Base-by-base conservation (phyloP, 192 early-diverging fungal genomes). In the Coemansia sp. region DNA sequence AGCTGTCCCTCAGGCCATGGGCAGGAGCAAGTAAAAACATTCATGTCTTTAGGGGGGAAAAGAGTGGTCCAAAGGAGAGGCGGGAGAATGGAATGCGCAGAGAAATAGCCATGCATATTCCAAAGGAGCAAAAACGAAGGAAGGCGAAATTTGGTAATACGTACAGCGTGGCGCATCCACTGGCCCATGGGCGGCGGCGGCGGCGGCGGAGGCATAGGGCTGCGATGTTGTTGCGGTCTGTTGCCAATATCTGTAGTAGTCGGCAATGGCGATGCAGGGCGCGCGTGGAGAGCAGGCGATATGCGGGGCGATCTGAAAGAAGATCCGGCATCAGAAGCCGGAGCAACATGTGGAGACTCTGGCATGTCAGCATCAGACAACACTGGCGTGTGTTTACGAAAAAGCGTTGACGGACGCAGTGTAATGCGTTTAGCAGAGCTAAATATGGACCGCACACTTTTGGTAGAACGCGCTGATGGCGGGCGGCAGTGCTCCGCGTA, bases 361-460 rank as follows among this genome's bases (percentile, higher is more conserved):
- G 15, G 55, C 55, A 58, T 31, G n/a, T 58, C 55, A n/a, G 51
- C 51, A 31, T 55, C 51, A 15, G 27, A 31, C 46, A 21, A 19
- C 19, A 21, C 4, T 29, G 27, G 63, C 1, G 55, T 58, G 55
- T 58, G 55, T 34, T 58, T 58, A 31, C 55, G 67, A 39, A 74
- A 79, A 57, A 79, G 62, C 38, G 44, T 65, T 3, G 77, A 79
- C 5, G 73, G 57, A 53, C 77, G 77, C 41, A 79, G 39, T 6
- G 72, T 60, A 38, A 79, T 74, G 58, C 72, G 77, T 17, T 74
- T 79, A 41, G 78, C 73, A 5, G 78, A 58, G 2, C 74, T 67
- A 25, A 81, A 81, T 25, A 81, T 80, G 51, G 41, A 75, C 37
- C 73, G 73, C 4, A 75, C 73, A 42, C 78, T 80, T 51, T 62